Percentiles rank a stretch among this genome's conserved stretches.
Conservation (phyloP, 805 yeast species). For the Myxozyma nipponensis region DNA sequence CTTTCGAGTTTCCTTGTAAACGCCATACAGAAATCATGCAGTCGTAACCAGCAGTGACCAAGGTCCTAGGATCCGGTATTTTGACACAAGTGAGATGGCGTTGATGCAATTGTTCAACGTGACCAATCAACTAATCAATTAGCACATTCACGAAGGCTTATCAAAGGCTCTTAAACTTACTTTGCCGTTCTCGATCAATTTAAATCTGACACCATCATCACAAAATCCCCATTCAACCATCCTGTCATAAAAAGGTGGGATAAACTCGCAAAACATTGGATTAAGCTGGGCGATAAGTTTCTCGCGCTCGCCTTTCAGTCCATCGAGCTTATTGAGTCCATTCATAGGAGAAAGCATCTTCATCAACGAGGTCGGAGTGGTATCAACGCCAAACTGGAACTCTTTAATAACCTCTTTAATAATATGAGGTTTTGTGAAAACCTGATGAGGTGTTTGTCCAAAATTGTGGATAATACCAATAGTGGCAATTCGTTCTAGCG, state of each 20-base stretch:
- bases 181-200: conserved; percentile 26
- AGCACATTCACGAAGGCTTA: background rate
- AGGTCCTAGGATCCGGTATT: conserved; percentile 25
- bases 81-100: conserved; percentile 21
- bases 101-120: conserved; percentile 25
- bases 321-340: conserved; percentile 11
- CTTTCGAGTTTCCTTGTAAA: conserved; percentile 26
- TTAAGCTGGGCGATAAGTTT: conserved; percentile 14
- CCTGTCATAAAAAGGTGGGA: conserved; percentile 24
- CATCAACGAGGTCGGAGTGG: conserved; percentile 15
- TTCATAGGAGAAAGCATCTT: conserved; percentile 19
- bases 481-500: conserved; percentile 66
- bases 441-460: conserved; percentile 82
- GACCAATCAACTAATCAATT: conserved; percentile 19
- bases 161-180: background rate
- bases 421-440: conserved; percentile 69
- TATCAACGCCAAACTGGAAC: conserved; percentile 18
- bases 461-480: conserved; percentile 86
- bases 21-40: conserved; percentile 41
- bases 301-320: conserved; percentile 21
- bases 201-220: conserved; percentile 29
- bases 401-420: conserved; percentile 38
- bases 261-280: conserved; percentile 20
- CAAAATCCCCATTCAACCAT: conserved; percentile 29
- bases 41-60: conserved; percentile 27